Percentiles rank a stretch among this genome's conserved stretches.
phyloP scores from a whole-genome alignment of 1,284 basidiomycete genomes.

The Phlebopus sp. region DNA sequence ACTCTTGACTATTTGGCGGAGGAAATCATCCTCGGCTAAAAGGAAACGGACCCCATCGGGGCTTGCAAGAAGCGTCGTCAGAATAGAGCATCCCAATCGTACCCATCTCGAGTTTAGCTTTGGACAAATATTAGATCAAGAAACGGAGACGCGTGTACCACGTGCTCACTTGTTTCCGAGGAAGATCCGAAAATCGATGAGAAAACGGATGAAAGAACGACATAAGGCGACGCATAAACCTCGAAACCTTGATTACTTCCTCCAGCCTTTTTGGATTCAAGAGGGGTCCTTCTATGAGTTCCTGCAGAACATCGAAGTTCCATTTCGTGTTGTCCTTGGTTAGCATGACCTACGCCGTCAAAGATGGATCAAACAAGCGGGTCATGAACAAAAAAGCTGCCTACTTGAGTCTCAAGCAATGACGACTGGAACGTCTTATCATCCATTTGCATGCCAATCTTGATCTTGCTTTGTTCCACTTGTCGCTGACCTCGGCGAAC shows the following conservation, averaged over 20 bases:
- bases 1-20: slow-evolving; percentile 83
- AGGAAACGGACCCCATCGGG: slow-evolving; percentile 85
- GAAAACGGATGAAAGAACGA: slow-evolving; percentile 89
- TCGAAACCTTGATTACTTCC: slow-evolving; percentile 88
- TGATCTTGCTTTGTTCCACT: slow-evolving; percentile 87
- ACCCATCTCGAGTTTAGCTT: slow-evolving; percentile 83
- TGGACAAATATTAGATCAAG: not conserved
- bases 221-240: slow-evolving; percentile 85
- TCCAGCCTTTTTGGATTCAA: slow-evolving; percentile 93
- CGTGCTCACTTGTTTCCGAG: slow-evolving; percentile 60
- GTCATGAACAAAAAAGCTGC: slow-evolving; percentile 10
- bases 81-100: slow-evolving; percentile 76
- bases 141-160: not conserved
- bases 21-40: slow-evolving; percentile 78
- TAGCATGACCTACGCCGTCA: slow-evolving; percentile 64
- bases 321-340: slow-evolving; percentile 91
- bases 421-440: slow-evolving; percentile 84
- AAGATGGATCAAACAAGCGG: not conserved
- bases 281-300: slow-evolving; percentile 90
- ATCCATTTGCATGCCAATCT: slow-evolving; percentile 90
- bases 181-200: slow-evolving; percentile 83
- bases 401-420: slow-evolving; percentile 81
- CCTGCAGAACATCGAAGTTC: slow-evolving; percentile 87
- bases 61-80: slow-evolving; percentile 82
- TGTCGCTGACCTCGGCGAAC: slow-evolving; percentile 86